Base-by-base conservation (phyloP, 495 filamentous ascomycete genomes). In the Cercophora newfieldiana region DNA sequence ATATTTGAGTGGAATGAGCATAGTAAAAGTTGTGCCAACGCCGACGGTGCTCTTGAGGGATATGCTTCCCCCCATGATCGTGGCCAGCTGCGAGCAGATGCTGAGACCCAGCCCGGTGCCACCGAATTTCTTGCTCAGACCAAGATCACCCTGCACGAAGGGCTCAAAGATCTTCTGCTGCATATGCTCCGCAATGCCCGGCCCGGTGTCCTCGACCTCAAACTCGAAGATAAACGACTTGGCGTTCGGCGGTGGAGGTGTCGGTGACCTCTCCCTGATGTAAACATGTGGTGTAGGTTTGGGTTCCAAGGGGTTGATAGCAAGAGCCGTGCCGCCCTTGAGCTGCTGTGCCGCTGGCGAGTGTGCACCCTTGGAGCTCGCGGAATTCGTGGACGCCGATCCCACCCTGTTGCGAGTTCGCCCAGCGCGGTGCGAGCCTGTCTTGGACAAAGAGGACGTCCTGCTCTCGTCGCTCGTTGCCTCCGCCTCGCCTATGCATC, bases 81-180 rank as follows among this genome's bases (percentile, higher is more conserved):
- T 88, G 4, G 93, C 90, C 31, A 97, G 81, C 73, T 97, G 93
- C 14, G 88, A 86, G 73, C 91, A 96, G 69, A 97, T 97, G 68
- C 89, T 92, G 57, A 97, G 74, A 8, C 94, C 94, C 7, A 97
- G 79, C n/a, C 94, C 94, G 7, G 94, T 97, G 16, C 94, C 94
- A 24, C 92, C 93, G 72, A 89, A 95, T 67, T 94, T 96, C 73
- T 92, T 96, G 76, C 89, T 94, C 22, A 97, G 79, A 1, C 92
- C 89, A 10, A 95, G 79, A 73, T 97, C 93, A 1, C 91, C 94
- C 76, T 97, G 94, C 8, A 97, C 89, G 70, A 97, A 97, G 0
- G 93, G 94, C 72, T 97, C 93, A 78, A 97, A 97, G 26, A 97
- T 91, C 66, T 87, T 86, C 64, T 90, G 78, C 66, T 91, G 91